phyloP scores from a whole-genome alignment of 305 asterid genomes.

The Solanum hybrid region DNA sequence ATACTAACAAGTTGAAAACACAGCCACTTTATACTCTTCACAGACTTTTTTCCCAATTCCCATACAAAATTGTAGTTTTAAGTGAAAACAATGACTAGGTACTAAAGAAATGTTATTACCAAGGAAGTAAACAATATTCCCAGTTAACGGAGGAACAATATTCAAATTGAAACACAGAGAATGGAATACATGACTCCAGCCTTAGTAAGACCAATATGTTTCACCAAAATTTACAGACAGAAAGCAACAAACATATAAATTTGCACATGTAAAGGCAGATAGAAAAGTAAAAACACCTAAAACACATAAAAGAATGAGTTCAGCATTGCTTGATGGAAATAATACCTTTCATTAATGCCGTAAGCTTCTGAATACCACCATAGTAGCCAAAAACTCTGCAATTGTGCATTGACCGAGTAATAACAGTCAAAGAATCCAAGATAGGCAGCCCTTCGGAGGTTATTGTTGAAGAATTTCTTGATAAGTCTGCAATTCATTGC shows the following conservation, averaged over 20 bases:
- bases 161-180: neutral
- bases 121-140: neutral
- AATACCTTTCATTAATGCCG: slow-evolving; percentile 90
- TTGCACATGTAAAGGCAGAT: neutral
- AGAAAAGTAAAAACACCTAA: neutral
- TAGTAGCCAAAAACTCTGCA: slow-evolving; percentile 78
- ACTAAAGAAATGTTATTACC: neutral
- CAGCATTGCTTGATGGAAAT: slow-evolving; percentile 2
- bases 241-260: neutral
- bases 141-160: neutral
- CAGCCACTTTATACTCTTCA: neutral
- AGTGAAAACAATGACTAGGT: neutral
- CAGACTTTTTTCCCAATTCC: neutral
- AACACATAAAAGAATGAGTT: neutral
- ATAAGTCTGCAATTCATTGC: slow-evolving; percentile 39
- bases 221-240: neutral
- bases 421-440: slow-evolving; percentile 71
- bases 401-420: slow-evolving; percentile 80
- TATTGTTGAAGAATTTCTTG: slow-evolving; percentile 40
- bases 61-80: neutral
- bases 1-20: neutral
- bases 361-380: slow-evolving; percentile 84
- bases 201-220: neutral
- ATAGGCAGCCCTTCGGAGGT: slow-evolving; percentile 63
- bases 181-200: neutral